Evolutionary conservation across 1,284 basidiomycete genomes (phyloP), one percentile per base, ranked within the genome.

Genomic region (Fomitopsis schrenkii): DNA sequence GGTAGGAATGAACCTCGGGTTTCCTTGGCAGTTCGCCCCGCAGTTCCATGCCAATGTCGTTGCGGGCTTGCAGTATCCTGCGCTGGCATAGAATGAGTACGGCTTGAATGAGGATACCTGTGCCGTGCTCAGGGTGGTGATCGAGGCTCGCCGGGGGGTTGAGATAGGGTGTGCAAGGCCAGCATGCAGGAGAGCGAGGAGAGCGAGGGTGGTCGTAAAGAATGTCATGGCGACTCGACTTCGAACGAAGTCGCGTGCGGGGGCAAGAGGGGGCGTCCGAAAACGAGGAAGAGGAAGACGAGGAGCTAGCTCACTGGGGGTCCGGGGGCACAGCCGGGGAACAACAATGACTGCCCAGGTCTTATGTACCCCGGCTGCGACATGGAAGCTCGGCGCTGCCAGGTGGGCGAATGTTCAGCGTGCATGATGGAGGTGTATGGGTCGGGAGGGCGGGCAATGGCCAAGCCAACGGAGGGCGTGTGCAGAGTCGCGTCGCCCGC

Each of bases 11-110:
- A 89, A 89, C 5, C 67, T 73, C 1, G 82, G 67, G 66, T 85
- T 87, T 7, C 77, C 81, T 28, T 79, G 58, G 66, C 87, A 90
- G 61, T 67, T 66, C 22, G 66, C 66, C 68, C 88, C 87, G 71
- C 87, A 88, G 44, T 71, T 73, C 86, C 87, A 90, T 10, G 75
- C 71, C 28, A 78, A 64, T 5, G 83, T 84, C 33, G 66, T 60
- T 0, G 75, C 66, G 0, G 84, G 72, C 3, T 67, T 15, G 64
- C 87, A 90, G 68, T 85, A 85, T 2, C 78, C 83, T 1, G 84
- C 76, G 56, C 78, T 79, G 2, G 86, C 84, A 66, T 81, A 88
- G 68, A 73, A 76, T 1, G 82, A 79, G 70, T 79, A 88, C 0
- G 84, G 79, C 52, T 72, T 80, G 74, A 80, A 87, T 2, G 76